Conservation (phyloP, 805 yeast genomes). For the Dipodascus geniculatus region DNA sequence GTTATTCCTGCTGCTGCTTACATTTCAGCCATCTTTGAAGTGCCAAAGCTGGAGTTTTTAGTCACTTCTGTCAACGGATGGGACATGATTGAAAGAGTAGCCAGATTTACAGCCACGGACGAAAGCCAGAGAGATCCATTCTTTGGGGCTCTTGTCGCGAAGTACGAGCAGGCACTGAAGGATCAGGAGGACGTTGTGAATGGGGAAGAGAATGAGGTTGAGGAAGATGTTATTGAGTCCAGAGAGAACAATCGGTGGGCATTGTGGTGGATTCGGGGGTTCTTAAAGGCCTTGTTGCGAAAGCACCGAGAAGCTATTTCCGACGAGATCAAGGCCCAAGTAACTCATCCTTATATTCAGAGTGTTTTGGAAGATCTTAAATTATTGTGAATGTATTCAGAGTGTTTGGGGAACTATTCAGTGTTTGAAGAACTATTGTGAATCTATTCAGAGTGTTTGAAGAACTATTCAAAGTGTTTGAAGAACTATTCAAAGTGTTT, state of each 20-base stretch:
- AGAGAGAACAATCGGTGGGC: conserved; percentile 6
- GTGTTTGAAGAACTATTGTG: too few species aligned
- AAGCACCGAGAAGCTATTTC: neutral
- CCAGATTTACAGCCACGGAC: neutral
- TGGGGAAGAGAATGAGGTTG: neutral
- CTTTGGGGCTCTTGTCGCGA: conserved; percentile 1
- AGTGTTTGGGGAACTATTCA: too few species aligned
- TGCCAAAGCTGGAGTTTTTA: neutral
- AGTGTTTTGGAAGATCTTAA: neutral
- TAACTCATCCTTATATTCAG: neutral
- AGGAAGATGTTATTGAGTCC: conserved; percentile 3
- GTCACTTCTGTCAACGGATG: neutral
- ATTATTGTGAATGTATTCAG: neutral
- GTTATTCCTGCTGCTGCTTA: conserved; percentile 33
- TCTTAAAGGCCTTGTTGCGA: conserved; percentile 10
- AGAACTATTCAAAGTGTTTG: too few species aligned
- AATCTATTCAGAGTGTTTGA: too few species aligned
- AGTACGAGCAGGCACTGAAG: conserved; percentile 3
- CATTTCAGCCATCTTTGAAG: conserved; percentile 20
- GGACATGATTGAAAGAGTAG: neutral
- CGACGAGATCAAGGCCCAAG: neutral
- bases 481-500: too few species aligned
- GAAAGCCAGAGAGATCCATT: conserved; percentile 2
- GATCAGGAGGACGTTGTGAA: neutral
- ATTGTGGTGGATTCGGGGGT: conserved; percentile 14